These are phyloP conservation scores for Alternaria sp. DNA, from an alignment of 2,329 filamentous ascomycete species.

Conservation along the genomic window DNA sequence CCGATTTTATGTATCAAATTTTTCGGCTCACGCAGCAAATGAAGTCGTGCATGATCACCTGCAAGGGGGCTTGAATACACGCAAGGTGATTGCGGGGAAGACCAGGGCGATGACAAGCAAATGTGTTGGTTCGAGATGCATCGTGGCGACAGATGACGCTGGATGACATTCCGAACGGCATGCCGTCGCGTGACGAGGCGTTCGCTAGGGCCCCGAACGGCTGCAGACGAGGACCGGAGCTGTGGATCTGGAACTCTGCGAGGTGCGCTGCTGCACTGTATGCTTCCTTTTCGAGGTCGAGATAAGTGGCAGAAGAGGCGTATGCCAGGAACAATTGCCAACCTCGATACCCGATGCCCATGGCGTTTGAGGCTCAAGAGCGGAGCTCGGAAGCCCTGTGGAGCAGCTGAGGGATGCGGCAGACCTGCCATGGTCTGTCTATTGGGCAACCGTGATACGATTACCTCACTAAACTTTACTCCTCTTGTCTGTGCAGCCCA, in stretches of 20 bases:
- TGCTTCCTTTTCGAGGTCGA: conserved; percentile 23
- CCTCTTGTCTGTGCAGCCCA: conserved; percentile 26
- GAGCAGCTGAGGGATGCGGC: conserved; percentile 12
- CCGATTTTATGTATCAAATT: conserved; percentile 30
- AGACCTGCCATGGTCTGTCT: conserved; percentile 3
- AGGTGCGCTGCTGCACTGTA: conserved; percentile 22
- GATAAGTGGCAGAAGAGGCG: conserved; percentile 19
- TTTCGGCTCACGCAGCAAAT: conserved; percentile 44
- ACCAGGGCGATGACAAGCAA: conserved; percentile 30
- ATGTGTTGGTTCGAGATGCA: conserved; percentile 17
- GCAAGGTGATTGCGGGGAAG: conserved; percentile 51
- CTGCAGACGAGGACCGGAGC: conserved; percentile 25
- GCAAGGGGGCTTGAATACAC: conserved; percentile 45
- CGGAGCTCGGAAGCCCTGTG: conserved; percentile 9
- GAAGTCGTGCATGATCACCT: conserved; percentile 51
- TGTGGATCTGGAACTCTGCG: conserved; percentile 23
- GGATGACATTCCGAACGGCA: conserved; percentile 29
- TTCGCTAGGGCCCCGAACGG: conserved; percentile 16
- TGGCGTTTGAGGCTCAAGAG: conserved; percentile 35
- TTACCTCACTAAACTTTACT: conserved; percentile 38
- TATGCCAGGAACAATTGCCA: conserved; percentile 23
- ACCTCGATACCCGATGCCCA: conserved; percentile 21
- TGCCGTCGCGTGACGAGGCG: conserved; percentile 37
- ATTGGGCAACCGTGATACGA: conserved; percentile 41
- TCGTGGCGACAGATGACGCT: conserved; percentile 36